A percentile compares a stretch with the other conserved stretches of the same genome.
Evolutionary conservation across 768 basidiomycete genomes (phyloP).

Genomic region (Lactarius pseudohatsudake): DNA sequence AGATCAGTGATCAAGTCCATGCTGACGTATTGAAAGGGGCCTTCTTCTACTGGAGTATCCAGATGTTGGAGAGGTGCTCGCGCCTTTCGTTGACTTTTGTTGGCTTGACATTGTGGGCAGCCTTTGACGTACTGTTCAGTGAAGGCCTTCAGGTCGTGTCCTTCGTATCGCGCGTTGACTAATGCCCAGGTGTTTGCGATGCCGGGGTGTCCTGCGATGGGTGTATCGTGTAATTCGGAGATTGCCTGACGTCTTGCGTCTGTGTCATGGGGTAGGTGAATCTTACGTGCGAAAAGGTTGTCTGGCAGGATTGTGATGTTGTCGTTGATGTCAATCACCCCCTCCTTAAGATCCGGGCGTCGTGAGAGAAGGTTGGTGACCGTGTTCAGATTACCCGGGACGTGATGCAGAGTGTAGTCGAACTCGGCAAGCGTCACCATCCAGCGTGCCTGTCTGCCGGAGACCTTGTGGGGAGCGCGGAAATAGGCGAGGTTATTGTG

Average conservation of each 20-base stretch:
- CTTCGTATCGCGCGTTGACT: background rate
- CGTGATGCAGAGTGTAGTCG: background rate
- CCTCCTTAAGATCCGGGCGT: too few species aligned
- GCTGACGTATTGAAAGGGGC: background rate
- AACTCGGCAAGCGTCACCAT: too few species aligned
- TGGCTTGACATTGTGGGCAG: background rate
- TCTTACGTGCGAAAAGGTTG: too few species aligned
- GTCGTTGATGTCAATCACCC: too few species aligned
- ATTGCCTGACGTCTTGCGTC: too few species aligned
- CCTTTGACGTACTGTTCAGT: background rate
- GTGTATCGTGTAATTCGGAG: background rate
- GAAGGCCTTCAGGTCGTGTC: background rate
- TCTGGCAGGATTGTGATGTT: too few species aligned
- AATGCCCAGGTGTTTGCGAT: background rate
- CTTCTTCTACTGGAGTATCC: background rate
- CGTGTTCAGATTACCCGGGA: accelerated
- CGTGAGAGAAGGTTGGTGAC: background rate
- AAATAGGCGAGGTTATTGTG: too few species aligned
- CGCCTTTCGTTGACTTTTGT: too few species aligned
- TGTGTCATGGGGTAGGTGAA: too few species aligned
- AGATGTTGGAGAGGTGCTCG: background rate
- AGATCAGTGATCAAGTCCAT: background rate
- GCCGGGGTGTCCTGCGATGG: background rate
- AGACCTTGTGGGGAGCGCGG: too few species aligned
- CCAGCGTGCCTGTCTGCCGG: too few species aligned